Evolutionary conservation across 306 rosid species (phyloP).

Genomic region (Quercus gilva): DNA sequence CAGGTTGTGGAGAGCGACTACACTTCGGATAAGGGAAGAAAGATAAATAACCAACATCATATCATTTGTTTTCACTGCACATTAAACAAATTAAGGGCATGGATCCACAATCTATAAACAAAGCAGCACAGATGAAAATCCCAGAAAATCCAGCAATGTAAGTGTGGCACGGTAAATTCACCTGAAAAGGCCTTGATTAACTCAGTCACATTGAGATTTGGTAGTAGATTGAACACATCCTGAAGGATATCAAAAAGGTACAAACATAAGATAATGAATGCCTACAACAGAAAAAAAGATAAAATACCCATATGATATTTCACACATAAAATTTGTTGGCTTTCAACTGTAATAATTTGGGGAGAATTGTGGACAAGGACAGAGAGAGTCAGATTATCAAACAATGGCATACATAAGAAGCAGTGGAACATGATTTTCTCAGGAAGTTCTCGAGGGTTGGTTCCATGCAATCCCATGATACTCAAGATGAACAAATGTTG

Average conservation of each 20-base stretch:
- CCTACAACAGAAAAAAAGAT: neutral
- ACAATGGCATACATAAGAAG: neutral
- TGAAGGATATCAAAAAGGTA: constrained; percentile 17
- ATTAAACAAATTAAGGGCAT: neutral
- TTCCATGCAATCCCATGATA: neutral
- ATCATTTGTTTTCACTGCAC: constrained; percentile 54
- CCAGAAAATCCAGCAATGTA: neutral
- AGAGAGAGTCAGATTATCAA: neutral
- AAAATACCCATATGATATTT: neutral
- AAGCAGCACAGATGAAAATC: constrained; percentile 2
- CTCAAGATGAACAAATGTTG: neutral
- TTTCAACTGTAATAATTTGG: neutral
- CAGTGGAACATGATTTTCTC: neutral
- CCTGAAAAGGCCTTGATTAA: constrained; percentile 46
- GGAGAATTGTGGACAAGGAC: neutral
- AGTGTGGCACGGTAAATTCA: constrained; percentile 6
- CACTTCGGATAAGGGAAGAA: constrained; percentile 52
- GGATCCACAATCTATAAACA: constrained; percentile 10
- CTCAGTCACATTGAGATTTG: constrained; percentile 49
- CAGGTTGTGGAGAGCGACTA: constrained; percentile 55
- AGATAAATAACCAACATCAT: constrained; percentile 57
- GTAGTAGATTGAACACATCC: constrained; percentile 40
- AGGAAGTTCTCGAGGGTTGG: neutral
- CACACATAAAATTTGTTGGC: neutral
- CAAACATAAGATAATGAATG: neutral